Conservation (phyloP, 371 early-diverging fungal genomes). For the Mortierella polycephala region DNA sequence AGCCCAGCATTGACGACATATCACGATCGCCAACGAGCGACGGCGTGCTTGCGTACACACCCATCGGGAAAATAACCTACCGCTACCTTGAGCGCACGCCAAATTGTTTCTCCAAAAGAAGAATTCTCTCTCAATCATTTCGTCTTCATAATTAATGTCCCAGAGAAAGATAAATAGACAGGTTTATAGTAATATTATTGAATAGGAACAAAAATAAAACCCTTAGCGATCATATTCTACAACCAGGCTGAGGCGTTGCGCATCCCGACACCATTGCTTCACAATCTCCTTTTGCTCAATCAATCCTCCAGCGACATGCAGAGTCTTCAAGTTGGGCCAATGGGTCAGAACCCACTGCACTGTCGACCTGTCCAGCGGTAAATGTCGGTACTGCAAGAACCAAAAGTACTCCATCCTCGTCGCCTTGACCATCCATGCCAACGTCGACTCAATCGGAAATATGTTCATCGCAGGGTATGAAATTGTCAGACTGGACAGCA, state of each 20-base stretch:
- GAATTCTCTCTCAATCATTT: too few species aligned
- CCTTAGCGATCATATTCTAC: slow-evolving; percentile 24
- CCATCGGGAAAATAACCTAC: too few species aligned
- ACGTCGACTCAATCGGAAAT: slow-evolving; percentile 22
- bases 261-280: slow-evolving; percentile 38
- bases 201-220: too few species aligned
- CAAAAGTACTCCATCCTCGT: slow-evolving; percentile 45
- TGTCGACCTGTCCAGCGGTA: slow-evolving; percentile 13
- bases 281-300: slow-evolving; percentile 22
- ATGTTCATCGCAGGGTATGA: slow-evolving; percentile 23
- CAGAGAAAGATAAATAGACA: too few species aligned
- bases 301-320: slow-evolving; percentile 37
- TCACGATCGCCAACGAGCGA: too few species aligned
- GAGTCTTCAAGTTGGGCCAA: slow-evolving; percentile 36
- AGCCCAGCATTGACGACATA: too few species aligned
- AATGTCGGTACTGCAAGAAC: slow-evolving; percentile 34
- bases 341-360: slow-evolving; percentile 29
- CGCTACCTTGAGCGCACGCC: too few species aligned
- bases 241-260: slow-evolving; percentile 25
- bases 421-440: slow-evolving; percentile 33
- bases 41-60: too few species aligned
- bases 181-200: too few species aligned
- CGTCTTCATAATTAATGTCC: too few species aligned
- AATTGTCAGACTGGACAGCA: slow-evolving; percentile 29
- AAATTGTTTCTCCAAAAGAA: too few species aligned